Conservation (phyloP, 2,329 filamentous ascomycete species). For the Aspergillus pseudoterreus region DNA sequence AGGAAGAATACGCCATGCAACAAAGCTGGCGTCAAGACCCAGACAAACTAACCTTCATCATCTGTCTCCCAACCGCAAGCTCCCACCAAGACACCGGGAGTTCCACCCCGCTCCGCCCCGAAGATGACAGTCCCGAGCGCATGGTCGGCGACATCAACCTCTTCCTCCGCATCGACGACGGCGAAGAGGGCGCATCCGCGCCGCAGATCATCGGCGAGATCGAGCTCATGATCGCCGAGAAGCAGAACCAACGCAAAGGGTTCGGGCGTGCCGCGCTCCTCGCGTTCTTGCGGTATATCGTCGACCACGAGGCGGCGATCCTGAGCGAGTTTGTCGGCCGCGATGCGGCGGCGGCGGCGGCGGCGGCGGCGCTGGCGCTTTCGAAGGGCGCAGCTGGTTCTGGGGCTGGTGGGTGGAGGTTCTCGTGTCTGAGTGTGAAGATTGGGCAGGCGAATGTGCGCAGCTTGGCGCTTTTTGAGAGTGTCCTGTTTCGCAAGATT, state of each 20-base stretch:
- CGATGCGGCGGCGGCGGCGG: constrained; percentile 11
- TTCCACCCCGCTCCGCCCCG: constrained; percentile 22
- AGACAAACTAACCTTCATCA: constrained; percentile 92
- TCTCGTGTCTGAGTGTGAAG: constrained; percentile 56
- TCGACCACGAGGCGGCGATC: constrained; percentile 51
- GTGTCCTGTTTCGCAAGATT: constrained; percentile 53
- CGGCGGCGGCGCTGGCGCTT: constrained; percentile 10
- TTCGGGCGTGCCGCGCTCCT: constrained; percentile 63
- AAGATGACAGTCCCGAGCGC: constrained; percentile 50
- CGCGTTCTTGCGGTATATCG: constrained; percentile 67
- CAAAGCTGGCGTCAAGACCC: constrained; percentile 73
- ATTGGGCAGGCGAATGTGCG: constrained; percentile 55
- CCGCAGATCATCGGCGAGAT: constrained; percentile 62
- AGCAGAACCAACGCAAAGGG: constrained; percentile 57
- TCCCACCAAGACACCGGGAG: not conserved
- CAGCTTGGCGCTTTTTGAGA: constrained; percentile 60
- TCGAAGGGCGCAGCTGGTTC: constrained; percentile 4
- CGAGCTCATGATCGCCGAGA: constrained; percentile 78
- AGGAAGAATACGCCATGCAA: constrained; percentile 88
- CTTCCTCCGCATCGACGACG: constrained; percentile 65
- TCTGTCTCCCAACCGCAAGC: constrained; percentile 55
- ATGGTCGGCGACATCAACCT: constrained; percentile 79
- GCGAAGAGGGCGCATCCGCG: constrained; percentile 39
- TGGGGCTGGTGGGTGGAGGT: constrained; percentile 7
- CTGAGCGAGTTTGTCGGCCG: constrained; percentile 51